A percentile compares a stretch with the other conserved stretches of the same genome.
Evolutionary conservation across 169 alveolate species (phyloP).

Genomic region (Eimeria necatrix): DNA sequence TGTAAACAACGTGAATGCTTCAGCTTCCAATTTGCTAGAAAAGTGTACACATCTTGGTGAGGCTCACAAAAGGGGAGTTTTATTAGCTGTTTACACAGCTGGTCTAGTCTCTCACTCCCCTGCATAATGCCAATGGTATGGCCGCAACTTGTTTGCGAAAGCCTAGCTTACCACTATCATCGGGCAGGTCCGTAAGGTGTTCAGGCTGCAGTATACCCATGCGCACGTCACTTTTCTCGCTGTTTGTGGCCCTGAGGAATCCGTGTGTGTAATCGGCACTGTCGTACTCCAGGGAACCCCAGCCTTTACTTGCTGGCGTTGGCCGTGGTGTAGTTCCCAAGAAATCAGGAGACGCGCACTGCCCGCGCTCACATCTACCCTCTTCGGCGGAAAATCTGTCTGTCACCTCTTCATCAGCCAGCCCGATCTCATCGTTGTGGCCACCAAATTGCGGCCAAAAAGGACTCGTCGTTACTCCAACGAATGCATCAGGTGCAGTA

Average conservation of each 20-base stretch:
- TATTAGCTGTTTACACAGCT: neutral
- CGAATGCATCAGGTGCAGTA: neutral
- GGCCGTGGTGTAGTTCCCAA: constrained; percentile 22
- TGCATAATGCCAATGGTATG: neutral
- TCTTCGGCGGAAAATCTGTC: neutral
- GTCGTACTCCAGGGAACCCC: neutral
- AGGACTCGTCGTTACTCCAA: neutral
- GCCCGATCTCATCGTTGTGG: neutral
- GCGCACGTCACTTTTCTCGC: neutral
- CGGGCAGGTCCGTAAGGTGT: neutral
- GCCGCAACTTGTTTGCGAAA: neutral
- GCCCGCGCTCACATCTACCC: neutral
- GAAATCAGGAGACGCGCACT: constrained; percentile 33
- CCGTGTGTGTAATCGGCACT: neutral
- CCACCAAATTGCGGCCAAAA: neutral
- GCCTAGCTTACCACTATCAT: neutral
- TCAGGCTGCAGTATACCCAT: constrained; percentile 6
- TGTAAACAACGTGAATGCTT: neutral
- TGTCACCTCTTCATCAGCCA: neutral
- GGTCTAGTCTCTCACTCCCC: no score
- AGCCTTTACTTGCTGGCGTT: neutral
- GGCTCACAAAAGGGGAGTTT: neutral
- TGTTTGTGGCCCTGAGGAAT: neutral
- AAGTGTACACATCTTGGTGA: no score
- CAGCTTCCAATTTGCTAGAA: neutral